A percentile compares a stretch with the other conserved stretches of the same genome.
phyloP scores from a whole-genome alignment of 2,329 filamentous ascomycete genomes.

The Arachnopeziza araneosa region DNA sequence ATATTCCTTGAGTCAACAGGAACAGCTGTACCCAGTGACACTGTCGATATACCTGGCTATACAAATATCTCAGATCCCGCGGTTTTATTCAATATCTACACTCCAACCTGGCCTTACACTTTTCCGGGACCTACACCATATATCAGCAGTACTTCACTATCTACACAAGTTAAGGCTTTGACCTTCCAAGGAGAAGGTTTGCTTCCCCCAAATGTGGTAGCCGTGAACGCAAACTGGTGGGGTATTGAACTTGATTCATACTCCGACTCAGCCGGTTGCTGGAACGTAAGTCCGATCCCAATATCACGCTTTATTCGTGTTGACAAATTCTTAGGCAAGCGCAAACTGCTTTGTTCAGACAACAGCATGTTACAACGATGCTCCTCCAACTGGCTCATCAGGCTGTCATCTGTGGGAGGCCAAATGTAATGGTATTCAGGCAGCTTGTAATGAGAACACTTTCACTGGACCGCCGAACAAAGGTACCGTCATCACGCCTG shows the following conservation, averaged over 20 bases:
- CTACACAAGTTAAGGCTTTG: background rate
- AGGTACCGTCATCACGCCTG: constrained; percentile 33
- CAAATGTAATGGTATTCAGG: constrained; percentile 50
- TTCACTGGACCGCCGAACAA: constrained; percentile 44
- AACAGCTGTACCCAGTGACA: constrained; percentile 42
- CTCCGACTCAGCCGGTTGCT: constrained; percentile 52
- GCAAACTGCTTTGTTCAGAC: constrained; percentile 54
- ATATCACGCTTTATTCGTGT: background rate
- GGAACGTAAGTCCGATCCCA: constrained; percentile 36
- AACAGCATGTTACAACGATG: constrained; percentile 51
- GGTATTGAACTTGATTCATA: constrained; percentile 55
- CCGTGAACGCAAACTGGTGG: constrained; percentile 71
- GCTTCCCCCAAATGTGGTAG: constrained; percentile 50
- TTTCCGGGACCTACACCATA: constrained; percentile 49
- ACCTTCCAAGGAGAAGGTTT: constrained; percentile 41
- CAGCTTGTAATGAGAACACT: constrained; percentile 37
- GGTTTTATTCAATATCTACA: constrained; percentile 62
- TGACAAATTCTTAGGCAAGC: constrained; percentile 31
- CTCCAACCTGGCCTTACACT: constrained; percentile 47
- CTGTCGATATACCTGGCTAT: constrained; percentile 62
- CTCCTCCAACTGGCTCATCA: constrained; percentile 52
- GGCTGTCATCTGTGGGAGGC: constrained; percentile 58
- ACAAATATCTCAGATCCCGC: constrained; percentile 48
- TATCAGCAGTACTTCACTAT: background rate
- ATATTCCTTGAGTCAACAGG: constrained; percentile 53